Evolutionary conservation across 192 early-diverging fungal genomes (phyloP), one percentile per base, ranked within the genome.

Genomic region (Haplosporangium gracile): DNA sequence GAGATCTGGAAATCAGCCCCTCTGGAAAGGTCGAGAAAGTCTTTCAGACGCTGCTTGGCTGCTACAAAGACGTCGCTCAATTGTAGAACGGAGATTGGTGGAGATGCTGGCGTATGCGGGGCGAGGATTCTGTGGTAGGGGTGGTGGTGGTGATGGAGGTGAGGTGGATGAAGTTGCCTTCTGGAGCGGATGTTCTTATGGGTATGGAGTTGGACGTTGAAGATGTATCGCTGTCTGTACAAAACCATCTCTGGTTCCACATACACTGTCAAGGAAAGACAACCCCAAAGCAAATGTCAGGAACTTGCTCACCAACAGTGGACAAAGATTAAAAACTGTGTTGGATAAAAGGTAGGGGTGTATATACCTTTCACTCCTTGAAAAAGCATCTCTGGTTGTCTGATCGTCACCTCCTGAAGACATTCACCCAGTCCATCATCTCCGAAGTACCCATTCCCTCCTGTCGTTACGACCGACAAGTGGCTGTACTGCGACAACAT

Each of bases 1-100:
- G 75, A 73, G 15, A 83, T 70, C 2, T 69, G 42, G 5, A 78
- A 29, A 78, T 83, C 81, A 3, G 81, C 16, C 29, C 76, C 72
- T 2, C 38, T 26, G 2, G 55, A 51, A 0, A 39, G 26, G 5
- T 83, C 81, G 2, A 83, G 71, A n/a, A 83, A 42, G 8, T 57
- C 74, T 1, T 29, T 70, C 34, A 82, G 5, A 0, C 40, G 65
- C 2, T 76, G 80, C 20, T 72, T 68, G 13, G 74, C 38, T 39
- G 34, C 75, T 7, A 24, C 45, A 15, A 72, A 74, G 18, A 80
- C 69, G 11, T 71, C 47, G 13, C 77, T 78, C 45, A 34, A 0
- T 9, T 1, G 40, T n/a, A 68, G 43, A 51, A 43, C 68, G 29
- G 77, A 71, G 13, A 20, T 51, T 47, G 51, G n/a, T 15, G n/a